phyloP scores from a whole-genome alignment of 768 basidiomycete genomes.

The Stropharia rugosoannulata region DNA sequence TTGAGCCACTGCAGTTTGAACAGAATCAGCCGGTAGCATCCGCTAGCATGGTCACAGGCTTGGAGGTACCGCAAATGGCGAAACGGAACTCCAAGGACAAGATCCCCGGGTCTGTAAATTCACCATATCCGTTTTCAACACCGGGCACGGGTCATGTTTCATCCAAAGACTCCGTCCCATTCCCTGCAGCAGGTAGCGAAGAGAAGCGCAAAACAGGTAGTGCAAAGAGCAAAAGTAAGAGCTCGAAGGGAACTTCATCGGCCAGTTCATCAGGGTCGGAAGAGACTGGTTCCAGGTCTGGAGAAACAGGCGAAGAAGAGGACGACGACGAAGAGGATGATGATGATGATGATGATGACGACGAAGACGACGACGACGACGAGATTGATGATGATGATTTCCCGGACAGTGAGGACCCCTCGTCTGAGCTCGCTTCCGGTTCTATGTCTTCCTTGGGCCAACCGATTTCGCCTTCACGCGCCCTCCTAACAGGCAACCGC shows the following conservation, averaged over 20 bases:
- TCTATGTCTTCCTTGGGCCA: slow-evolving; percentile 87
- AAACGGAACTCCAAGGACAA: slow-evolving; percentile 49
- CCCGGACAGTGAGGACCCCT: slow-evolving; percentile 47
- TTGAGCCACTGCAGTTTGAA: slow-evolving; percentile 12
- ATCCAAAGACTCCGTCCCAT: slow-evolving; percentile 64
- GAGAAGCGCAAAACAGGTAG: slow-evolving; percentile 19
- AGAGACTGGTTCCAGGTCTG: slow-evolving; percentile 14
- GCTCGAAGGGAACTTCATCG: slow-evolving; percentile 4
- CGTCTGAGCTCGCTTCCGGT: slow-evolving; percentile 67
- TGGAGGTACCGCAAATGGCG: slow-evolving; percentile 28
- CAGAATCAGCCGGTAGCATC: slow-evolving; percentile 11
- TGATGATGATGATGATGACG: slow-evolving; percentile 29
- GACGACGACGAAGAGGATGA: slow-evolving; percentile 28
- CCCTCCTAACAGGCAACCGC: slow-evolving; percentile 71
- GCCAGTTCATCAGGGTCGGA: slow-evolving; percentile 11
- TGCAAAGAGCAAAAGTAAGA: slow-evolving; percentile 5
- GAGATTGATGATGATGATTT: slow-evolving; percentile 34
- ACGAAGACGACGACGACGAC: slow-evolving; percentile 30
- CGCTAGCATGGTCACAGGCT: slow-evolving; percentile 7
- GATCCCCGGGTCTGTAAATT: slow-evolving; percentile 30
- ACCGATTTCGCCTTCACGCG: slow-evolving; percentile 54
- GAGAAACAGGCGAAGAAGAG: slow-evolving; percentile 14
- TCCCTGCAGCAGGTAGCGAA: slow-evolving; percentile 62
- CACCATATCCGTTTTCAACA: slow-evolving; percentile 74
- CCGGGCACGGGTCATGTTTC: slow-evolving; percentile 57